Percentiles rank a stretch among this genome's conserved stretches.
Conservation (phyloP, 345 rosid genomes). For the Sonneratia alba region DNA sequence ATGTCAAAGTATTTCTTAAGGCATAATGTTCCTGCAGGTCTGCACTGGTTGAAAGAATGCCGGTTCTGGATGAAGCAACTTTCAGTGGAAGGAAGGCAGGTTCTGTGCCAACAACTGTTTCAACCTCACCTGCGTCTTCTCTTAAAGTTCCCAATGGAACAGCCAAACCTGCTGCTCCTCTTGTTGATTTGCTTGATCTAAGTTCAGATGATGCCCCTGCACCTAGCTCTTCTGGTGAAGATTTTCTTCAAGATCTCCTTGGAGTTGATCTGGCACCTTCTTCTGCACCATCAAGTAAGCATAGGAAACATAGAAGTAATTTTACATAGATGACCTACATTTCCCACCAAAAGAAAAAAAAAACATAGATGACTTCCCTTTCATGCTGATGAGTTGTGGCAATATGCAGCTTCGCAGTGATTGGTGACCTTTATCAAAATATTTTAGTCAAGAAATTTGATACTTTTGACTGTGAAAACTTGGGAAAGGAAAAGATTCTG, state of each 20-base stretch:
- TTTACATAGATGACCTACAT: neutral
- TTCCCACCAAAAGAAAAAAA: no score
- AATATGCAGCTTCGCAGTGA: neutral
- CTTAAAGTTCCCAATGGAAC: slow-evolving; percentile 83
- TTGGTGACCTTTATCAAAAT: neutral
- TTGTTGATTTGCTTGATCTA: slow-evolving; percentile 79
- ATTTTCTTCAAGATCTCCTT: slow-evolving; percentile 89
- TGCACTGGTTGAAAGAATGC: slow-evolving; percentile 94
- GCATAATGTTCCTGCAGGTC: slow-evolving; percentile 44
- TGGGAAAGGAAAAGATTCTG: neutral
- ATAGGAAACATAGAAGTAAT: slow-evolving; percentile 1
- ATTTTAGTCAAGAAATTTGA: neutral
- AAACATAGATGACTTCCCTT: neutral
- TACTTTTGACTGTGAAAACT: neutral
- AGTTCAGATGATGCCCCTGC: slow-evolving; percentile 70
- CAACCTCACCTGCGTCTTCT: slow-evolving; percentile 49
- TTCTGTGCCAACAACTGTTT: slow-evolving; percentile 56
- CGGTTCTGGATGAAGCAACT: slow-evolving; percentile 92
- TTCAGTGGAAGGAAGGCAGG: slow-evolving; percentile 85
- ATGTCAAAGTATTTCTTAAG: slow-evolving; percentile 9
- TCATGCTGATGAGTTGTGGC: neutral
- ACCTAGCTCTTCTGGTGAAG: slow-evolving; percentile 68
- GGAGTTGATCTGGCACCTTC: slow-evolving; percentile 64
- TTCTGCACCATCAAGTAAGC: slow-evolving; percentile 55
- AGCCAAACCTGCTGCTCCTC: slow-evolving; percentile 64